Base-by-base conservation (phyloP, 306 rosid genomes). In the Echinosophora koreensis region DNA sequence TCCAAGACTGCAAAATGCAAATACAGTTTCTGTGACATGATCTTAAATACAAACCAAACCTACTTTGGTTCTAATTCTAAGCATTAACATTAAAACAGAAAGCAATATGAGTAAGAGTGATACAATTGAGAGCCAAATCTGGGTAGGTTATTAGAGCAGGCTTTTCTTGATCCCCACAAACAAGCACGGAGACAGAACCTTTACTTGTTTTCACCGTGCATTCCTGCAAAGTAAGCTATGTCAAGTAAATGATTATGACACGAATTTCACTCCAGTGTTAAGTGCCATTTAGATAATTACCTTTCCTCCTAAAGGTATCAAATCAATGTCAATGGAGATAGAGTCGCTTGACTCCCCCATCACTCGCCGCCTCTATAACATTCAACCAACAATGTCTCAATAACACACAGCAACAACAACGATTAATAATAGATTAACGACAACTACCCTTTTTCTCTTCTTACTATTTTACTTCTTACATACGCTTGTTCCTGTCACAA, bases 81-180 rank as follows among this genome's bases (percentile, higher is more conserved):
- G n/a, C 54, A 62, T 63, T 1, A 35, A 35, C 46, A 73, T 22
- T 8, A 52, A 57, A 57, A 5, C 14, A 15, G 57, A 22, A 0
- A 73, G 11, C 58, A n/a, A 54, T 39, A 58, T 1, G 69, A 60
- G 77, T 15, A 80, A 30, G 82, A 87, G 69, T 14, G 46, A 77
- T 92, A 92, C 97, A 90, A 79, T 90, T 92, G 68, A 92, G 96
- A 76, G 92, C 97, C 81, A 92, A 89, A 71, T 92, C 97, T 15
- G 97, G 91, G 74, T 92, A 92, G 0, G 97, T 92, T 44, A 92
- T 90, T 16, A 92, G 79, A 81, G 97, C 96, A 28, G 97, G 93
- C 85, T 92, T 92, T 71, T 85, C 93, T 81, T 87, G 96, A 87
- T 90, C 97, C 71, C 97, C 97, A 69, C 92, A 90, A 64, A 92